phyloP scores from a whole-genome alignment of 164 flowering plant genomes.

The Nymphaea colorata region DNA sequence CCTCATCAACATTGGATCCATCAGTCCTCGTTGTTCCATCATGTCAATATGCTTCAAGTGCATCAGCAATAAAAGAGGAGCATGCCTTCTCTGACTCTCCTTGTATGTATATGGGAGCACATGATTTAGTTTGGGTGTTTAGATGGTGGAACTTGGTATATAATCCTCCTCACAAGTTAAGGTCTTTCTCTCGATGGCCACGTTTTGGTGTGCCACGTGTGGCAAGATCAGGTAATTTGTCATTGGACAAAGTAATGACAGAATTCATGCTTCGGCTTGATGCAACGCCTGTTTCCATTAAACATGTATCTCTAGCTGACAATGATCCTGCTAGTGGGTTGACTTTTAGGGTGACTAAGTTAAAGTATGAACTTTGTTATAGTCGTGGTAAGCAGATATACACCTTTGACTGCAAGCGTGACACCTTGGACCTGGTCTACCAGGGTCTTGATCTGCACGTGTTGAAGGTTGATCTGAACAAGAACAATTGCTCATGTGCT shows the following conservation, averaged over 20 bases:
- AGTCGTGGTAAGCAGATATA: conserved; percentile 81
- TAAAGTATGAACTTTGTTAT: conserved; percentile 68
- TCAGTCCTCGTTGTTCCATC: conserved; percentile 17
- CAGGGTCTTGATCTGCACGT: conserved; percentile 88
- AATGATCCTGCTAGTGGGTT: conserved; percentile 97
- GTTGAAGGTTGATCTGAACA: conserved; percentile 29
- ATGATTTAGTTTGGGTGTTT: conserved; percentile 91
- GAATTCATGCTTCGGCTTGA: conserved; percentile 88
- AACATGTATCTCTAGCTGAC: conserved; percentile 61
- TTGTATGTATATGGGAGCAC: conserved; percentile 64
- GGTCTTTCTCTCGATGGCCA: conserved; percentile 88
- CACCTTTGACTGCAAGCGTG: conserved; percentile 89
- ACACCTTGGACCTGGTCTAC: conserved; percentile 85
- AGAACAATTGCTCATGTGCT: conserved; percentile 18
- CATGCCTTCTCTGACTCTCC: conserved; percentile 30
- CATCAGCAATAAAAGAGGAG: conserved; percentile 20
- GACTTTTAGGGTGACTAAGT: conserved; percentile 59
- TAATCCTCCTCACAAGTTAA: conserved; percentile 85
- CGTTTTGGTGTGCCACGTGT: conserved; percentile 87
- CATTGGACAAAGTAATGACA: conserved; percentile 92
- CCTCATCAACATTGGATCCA: conserved; percentile 18
- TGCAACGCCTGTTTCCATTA: conserved; percentile 62
- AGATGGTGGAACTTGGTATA: conserved; percentile 80
- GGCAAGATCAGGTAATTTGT: conserved; percentile 87
- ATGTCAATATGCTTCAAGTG: conserved; percentile 8